Evolutionary conservation across 176 grass and related monocot species (phyloP).

Genomic region (Eleusine indica): DNA sequence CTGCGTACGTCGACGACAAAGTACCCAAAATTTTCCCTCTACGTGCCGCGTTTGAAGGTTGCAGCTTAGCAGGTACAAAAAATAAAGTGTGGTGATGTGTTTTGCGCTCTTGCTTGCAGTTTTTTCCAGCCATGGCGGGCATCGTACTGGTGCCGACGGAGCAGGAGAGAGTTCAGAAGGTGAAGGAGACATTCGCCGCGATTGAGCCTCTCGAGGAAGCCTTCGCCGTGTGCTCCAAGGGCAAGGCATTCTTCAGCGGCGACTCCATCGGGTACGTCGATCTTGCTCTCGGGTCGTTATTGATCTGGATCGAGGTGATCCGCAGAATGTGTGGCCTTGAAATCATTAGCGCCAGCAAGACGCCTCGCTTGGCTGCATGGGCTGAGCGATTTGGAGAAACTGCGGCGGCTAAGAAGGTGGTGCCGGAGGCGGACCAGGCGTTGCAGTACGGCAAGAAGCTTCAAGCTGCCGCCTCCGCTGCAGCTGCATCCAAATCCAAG

Average conservation of each 20-base stretch:
- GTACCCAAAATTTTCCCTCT: conserved; percentile 8
- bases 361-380: conserved; percentile 55
- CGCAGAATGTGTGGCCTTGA: conserved; percentile 18
- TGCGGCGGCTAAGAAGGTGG: conserved; percentile 34
- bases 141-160: conserved; percentile 2
- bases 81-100: background rate
- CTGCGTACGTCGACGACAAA: conserved; percentile 65
- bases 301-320: conserved; percentile 48
- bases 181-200: background rate
- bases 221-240: conserved; percentile 23
- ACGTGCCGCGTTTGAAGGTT: background rate
- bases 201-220: conserved; percentile 54
- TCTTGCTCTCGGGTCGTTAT: conserved; percentile 48
- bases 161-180: conserved; percentile 33
- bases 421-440: conserved; percentile 36
- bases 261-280: conserved; percentile 61
- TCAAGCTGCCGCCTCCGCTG: background rate
- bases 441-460: background rate
- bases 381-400: conserved; percentile 44
- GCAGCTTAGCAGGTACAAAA: conserved; percentile 16
- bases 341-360: conserved; percentile 38
- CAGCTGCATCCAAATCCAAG: background rate
- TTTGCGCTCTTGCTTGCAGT: background rate
- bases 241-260: conserved; percentile 57
- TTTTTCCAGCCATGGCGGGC: background rate